These are phyloP conservation scores for Oryza punctata DNA, from an alignment of 176 grass and related monocot genomes.

Conservation along the genomic window DNA sequence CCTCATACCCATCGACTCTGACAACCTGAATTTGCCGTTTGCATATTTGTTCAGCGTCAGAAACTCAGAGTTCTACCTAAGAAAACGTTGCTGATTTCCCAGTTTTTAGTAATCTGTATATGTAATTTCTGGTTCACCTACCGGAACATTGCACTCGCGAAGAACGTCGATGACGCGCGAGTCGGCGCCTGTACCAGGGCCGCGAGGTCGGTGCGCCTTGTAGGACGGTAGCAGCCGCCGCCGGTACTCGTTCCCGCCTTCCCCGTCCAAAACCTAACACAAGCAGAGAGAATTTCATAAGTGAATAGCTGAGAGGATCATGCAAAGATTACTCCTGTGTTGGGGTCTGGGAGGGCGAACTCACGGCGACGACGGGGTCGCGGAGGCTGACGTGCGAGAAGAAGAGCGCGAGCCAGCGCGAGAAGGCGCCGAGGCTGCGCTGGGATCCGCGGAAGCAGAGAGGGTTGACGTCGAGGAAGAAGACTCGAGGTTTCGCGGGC, in stretches of 20 bases:
- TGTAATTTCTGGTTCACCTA: constrained; percentile 10
- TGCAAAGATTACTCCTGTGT: not conserved
- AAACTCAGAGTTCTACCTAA: not conserved
- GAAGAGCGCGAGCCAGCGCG: constrained; percentile 74
- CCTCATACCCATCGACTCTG: constrained; percentile 79
- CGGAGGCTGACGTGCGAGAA: constrained; percentile 76
- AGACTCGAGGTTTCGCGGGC: constrained; percentile 43
- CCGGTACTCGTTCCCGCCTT: constrained; percentile 74
- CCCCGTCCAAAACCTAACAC: constrained; percentile 77
- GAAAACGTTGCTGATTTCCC: not conserved
- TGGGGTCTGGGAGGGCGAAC: constrained; percentile 10
- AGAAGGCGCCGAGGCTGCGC: constrained; percentile 65
- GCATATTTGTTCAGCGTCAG: not conserved
- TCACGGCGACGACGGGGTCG: constrained; percentile 74
- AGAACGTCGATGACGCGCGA: constrained; percentile 64
- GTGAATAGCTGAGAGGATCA: not conserved
- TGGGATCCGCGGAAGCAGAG: constrained; percentile 72
- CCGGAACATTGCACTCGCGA: constrained; percentile 67
- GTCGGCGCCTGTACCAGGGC: constrained; percentile 47
- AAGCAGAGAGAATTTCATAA: constrained; percentile 3
- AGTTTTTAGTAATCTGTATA: not conserved
- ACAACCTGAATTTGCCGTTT: constrained; percentile 61
- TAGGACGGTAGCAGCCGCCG: constrained; percentile 74
- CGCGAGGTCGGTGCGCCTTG: constrained; percentile 59
- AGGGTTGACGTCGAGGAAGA: constrained; percentile 81